Conservation (phyloP, 805 yeast genomes). For the Debaryomyces maramus region DNA sequence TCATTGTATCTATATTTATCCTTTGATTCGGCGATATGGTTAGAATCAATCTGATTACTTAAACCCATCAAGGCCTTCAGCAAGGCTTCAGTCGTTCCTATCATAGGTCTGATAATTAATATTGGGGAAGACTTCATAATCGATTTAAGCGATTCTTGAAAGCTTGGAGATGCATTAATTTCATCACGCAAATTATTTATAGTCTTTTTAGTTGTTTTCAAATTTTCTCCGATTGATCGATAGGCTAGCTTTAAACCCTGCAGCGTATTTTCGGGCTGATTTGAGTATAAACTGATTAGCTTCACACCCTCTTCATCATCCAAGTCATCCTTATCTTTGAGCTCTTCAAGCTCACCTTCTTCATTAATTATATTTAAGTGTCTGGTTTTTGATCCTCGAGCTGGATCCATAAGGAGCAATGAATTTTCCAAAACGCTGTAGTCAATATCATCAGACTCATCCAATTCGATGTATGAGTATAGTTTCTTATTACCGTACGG, state of each 20-base stretch:
- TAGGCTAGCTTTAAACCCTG: conserved; percentile 80
- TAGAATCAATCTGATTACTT: conserved; percentile 75
- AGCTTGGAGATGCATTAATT: conserved; percentile 61
- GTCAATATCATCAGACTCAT: conserved; percentile 28
- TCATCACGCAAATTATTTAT: conserved; percentile 59
- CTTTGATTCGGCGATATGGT: conserved; percentile 52
- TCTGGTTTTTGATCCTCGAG: conserved; percentile 4
- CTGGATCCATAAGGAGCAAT: conserved; percentile 22
- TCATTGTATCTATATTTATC: conserved; percentile 58
- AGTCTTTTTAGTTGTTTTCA: conserved; percentile 64
- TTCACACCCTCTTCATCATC: conserved; percentile 36
- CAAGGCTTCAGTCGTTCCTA: conserved; percentile 90
- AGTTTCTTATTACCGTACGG: conserved; percentile 22
- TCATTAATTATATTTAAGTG: conserved; percentile 11
- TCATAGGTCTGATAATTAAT: conserved; percentile 76
- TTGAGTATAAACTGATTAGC: conserved; percentile 70
- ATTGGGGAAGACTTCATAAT: conserved; percentile 79
- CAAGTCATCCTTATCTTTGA: conserved; percentile 21
- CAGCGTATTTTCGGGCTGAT: conserved; percentile 71
- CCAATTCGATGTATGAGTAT: conserved; percentile 32
- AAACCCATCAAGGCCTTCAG: conserved; percentile 82
- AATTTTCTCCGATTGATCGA: conserved; percentile 65
- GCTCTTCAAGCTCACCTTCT: conserved; percentile 12
- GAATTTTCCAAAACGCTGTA: conserved; percentile 21
- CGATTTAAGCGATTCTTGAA: conserved; percentile 65